phyloP scores from a whole-genome alignment of 2,329 filamentous ascomycete species.

The Mariannaea sp. region DNA sequence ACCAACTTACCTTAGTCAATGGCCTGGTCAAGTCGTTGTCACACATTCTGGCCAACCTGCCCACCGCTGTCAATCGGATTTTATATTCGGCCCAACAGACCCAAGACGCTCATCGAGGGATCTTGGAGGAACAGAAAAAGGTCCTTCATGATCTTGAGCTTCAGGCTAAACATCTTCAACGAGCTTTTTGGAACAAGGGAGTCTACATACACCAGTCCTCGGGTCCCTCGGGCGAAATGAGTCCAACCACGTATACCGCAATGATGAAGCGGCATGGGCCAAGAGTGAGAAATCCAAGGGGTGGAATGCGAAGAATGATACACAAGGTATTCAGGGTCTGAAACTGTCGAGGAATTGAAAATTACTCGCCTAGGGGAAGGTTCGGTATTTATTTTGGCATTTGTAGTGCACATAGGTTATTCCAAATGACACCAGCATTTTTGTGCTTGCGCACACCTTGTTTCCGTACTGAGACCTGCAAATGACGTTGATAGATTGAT shows the following conservation, averaged over 20 bases:
- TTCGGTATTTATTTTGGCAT: too few relatives aligned
- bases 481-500: too few relatives aligned
- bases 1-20: slow-evolving; percentile 30
- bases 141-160: slow-evolving; percentile 25
- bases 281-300: neutral
- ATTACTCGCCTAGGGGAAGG: too few relatives aligned
- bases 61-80: slow-evolving; percentile 33
- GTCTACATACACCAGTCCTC: neutral
- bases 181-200: neutral
- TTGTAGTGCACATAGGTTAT: too few relatives aligned
- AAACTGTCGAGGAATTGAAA: too few relatives aligned
- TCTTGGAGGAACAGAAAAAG: slow-evolving; percentile 30
- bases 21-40: slow-evolving; percentile 35
- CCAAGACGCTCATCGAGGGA: slow-evolving; percentile 25
- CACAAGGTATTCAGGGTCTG: slow-evolving; percentile 15
- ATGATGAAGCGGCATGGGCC: neutral
- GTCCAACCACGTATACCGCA: neutral
- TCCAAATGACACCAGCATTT: too few relatives aligned
- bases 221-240: neutral
- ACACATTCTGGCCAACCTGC: slow-evolving; percentile 33
- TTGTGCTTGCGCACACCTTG: too few relatives aligned
- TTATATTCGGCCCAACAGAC: slow-evolving; percentile 33
- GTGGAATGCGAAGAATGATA: slow-evolving; percentile 12
- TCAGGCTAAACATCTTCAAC: slow-evolving; percentile 1
- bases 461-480: too few relatives aligned